phyloP scores from a whole-genome alignment of 805 yeast species.

The Yamadazyma olivae region DNA sequence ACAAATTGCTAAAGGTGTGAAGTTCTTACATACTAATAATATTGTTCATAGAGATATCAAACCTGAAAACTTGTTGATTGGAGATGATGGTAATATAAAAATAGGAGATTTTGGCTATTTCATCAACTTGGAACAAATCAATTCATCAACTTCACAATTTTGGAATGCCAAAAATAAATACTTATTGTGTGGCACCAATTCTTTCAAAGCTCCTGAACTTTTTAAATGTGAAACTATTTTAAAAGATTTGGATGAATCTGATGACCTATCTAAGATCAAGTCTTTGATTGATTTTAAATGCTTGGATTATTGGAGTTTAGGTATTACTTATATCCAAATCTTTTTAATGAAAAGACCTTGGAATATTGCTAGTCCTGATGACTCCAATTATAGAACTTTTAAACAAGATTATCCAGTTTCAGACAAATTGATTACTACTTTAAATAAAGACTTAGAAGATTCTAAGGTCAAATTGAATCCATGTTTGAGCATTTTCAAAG shows the following conservation, averaged over 20 bases:
- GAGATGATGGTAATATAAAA: slow-evolving; percentile 40
- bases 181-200: slow-evolving; percentile 44
- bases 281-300: slow-evolving; percentile 11
- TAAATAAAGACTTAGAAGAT: slow-evolving; percentile 26
- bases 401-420: slow-evolving; percentile 25
- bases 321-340: slow-evolving; percentile 46
- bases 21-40: slow-evolving; percentile 38
- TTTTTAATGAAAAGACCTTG: slow-evolving; percentile 47
- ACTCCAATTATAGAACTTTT: slow-evolving; percentile 19
- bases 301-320: slow-evolving; percentile 51
- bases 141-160: slow-evolving; percentile 9
- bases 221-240: slow-evolving; percentile 22
- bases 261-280: slow-evolving; percentile 7
- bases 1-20: slow-evolving; percentile 43
- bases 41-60: slow-evolving; percentile 53
- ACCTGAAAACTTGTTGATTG: slow-evolving; percentile 53
- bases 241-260: slow-evolving; percentile 8
- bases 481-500: slow-evolving; percentile 29
- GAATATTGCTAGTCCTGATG: slow-evolving; percentile 35
- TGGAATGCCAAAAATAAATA: slow-evolving; percentile 10
- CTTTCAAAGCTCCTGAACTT: slow-evolving; percentile 56
- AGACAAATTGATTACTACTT: slow-evolving; percentile 16
- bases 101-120: slow-evolving; percentile 54
- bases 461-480: slow-evolving; percentile 23
- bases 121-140: slow-evolving; percentile 25